Base-by-base conservation (phyloP, 2,329 filamentous ascomycete genomes). In the Plectosphaerella sp. region DNA sequence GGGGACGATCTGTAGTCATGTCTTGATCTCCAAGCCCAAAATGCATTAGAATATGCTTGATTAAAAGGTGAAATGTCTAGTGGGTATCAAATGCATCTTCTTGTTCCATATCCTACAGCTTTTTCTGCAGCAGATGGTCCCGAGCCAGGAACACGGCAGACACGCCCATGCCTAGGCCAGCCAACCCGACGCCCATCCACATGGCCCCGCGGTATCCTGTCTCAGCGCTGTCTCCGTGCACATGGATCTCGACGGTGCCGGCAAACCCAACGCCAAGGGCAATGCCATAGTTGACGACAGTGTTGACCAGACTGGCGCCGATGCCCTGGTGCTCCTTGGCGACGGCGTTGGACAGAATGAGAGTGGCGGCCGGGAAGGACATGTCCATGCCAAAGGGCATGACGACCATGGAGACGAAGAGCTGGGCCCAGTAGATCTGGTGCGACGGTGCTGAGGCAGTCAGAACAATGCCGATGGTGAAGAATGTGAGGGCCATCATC, bases 211-310 rank as follows among this genome's bases (percentile, higher is more conserved):
- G 62, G 55, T 68, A 72, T 0, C 70, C 71, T 4, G 52, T 51
- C 22, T 28, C n/a, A 12, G 36, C 50, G 7, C 56, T 51, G 11
- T 33, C 28, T 15, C 59, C 39, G 42, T 62, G 60, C 0, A 72
- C 62, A 6, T 71, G 66, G 0, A 68, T 66, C 60, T 88, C 83
- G 3, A 87, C 77, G 0, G 83, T 87, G 0, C 83, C 84, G 0
- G 84, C 84, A 45, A 89, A 77, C 0, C 85, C 86, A 0, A 89
- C 71, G 0, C 82, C 83, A 3, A 88, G 65, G 1, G 81, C 82
- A 35, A 89, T 87, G 53, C 78, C 79, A 61, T 88, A 89, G 64
- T 89, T 88, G 55, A 88, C 79, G 11, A 86, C 72, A 0, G 84
- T 87, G 52, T 78, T 83, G 33, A 87, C 80, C 6, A 88, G 63